These are phyloP conservation scores for Claviceps sp. DNA, from an alignment of 2,329 filamentous ascomycete genomes.

Conservation along the genomic window DNA sequence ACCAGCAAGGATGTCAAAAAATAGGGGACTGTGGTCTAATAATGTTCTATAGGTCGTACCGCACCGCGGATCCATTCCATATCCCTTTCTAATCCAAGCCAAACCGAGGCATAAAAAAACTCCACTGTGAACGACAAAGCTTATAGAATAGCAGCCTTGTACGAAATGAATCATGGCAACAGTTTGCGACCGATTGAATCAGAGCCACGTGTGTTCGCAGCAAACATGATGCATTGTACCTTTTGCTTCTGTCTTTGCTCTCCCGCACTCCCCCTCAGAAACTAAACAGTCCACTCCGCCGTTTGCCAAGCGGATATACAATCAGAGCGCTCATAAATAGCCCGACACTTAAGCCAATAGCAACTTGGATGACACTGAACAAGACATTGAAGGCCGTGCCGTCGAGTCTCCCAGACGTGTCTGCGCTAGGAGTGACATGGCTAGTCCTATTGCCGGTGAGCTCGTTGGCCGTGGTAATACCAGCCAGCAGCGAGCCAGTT, in stretches of 20 bases:
- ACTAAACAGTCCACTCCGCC: conserved; percentile 42
- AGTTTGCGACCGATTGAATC: background rate
- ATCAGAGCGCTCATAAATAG: conserved; percentile 42
- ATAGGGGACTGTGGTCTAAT: too few relatives aligned
- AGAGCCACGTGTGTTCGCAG: background rate
- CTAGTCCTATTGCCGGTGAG: conserved; percentile 30
- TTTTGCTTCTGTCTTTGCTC: background rate
- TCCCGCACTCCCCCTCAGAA: conserved; percentile 22
- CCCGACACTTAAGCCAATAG: conserved; percentile 49
- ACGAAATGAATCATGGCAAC: background rate
- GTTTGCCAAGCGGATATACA: conserved; percentile 44
- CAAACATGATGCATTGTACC: background rate
- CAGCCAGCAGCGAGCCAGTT: conserved; percentile 43
- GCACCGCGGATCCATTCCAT: too few relatives aligned
- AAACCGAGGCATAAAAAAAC: background rate
- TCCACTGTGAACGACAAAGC: background rate
- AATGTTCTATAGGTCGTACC: too few relatives aligned
- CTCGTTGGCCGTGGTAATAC: conserved; percentile 42
- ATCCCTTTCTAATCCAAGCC: background rate
- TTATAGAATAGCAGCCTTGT: background rate
- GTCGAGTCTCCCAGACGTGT: conserved; percentile 21
- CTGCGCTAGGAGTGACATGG: conserved; percentile 1
- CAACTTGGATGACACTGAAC: conserved; percentile 45
- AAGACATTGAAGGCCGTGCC: conserved; percentile 39
- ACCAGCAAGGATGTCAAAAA: background rate